Evolutionary conservation across 2,329 filamentous ascomycete genomes (phyloP).

Genomic region (Sphaceloma murrayae): DNA sequence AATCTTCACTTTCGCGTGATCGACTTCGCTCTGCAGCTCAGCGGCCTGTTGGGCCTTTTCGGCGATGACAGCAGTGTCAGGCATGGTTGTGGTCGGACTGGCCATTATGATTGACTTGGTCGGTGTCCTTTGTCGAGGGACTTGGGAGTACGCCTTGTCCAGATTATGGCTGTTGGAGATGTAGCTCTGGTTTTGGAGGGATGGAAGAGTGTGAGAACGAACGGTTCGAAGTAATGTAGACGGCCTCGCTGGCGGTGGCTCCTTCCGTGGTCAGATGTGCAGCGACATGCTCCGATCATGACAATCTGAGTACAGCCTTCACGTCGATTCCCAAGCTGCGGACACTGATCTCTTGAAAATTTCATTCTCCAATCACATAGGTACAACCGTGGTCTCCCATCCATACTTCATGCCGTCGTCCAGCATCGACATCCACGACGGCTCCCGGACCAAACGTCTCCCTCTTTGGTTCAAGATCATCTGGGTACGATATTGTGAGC

Average conservation of each 20-base stretch:
- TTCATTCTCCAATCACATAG: slow-evolving; percentile 52
- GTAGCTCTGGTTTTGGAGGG: too few relatives aligned
- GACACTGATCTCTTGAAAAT: too few relatives aligned
- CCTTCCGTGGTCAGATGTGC: too few relatives aligned
- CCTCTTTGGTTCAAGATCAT: slow-evolving; percentile 47
- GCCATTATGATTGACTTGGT: background rate
- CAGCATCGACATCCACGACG: slow-evolving; percentile 57
- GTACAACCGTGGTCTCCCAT: slow-evolving; percentile 57
- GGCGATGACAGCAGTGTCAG: slow-evolving; percentile 2
- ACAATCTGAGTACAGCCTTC: too few relatives aligned
- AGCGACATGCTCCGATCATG: too few relatives aligned
- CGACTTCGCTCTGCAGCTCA: slow-evolving; percentile 3
- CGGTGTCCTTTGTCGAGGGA: too few relatives aligned
- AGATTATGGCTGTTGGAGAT: too few relatives aligned
- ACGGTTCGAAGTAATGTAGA: too few relatives aligned
- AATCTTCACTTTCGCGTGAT: slow-evolving; percentile 8
- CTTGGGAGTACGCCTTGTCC: too few relatives aligned
- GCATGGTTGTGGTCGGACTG: background rate
- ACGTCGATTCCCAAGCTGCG: too few relatives aligned
- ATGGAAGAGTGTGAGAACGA: too few relatives aligned
- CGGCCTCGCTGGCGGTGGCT: too few relatives aligned
- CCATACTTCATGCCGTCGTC: slow-evolving; percentile 59
- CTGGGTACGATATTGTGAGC: slow-evolving; percentile 57
- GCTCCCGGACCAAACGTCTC: slow-evolving; percentile 52
- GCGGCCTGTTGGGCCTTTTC: background rate